phyloP scores from a whole-genome alignment of 148 eudicot genomes.

The Fallopia convolvulus region DNA sequence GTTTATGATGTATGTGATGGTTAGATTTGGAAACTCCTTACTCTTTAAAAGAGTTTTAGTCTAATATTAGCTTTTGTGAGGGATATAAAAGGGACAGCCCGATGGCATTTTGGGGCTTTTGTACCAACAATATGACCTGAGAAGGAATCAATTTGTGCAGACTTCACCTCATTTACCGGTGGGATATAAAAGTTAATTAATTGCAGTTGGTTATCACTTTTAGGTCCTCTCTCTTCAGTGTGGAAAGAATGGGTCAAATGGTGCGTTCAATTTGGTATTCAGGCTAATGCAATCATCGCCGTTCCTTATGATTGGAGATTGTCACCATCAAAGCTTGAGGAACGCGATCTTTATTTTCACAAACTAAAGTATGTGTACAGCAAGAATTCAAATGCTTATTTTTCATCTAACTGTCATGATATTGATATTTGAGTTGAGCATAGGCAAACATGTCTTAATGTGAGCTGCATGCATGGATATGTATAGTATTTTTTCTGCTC shows the following conservation, averaged over 20 bases:
- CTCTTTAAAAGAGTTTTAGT: not conserved
- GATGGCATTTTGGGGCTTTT: not conserved
- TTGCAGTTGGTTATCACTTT: constrained; percentile 13
- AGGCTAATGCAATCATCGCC: constrained; percentile 91
- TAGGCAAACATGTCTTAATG: not conserved
- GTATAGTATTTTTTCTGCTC: not conserved
- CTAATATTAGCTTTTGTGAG: not conserved
- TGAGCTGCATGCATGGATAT: not conserved
- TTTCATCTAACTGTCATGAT: constrained; percentile 1
- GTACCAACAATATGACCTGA: not conserved
- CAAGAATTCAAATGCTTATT: constrained; percentile 7
- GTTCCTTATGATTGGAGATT: constrained; percentile 99
- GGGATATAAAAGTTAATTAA: not conserved
- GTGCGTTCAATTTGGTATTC: constrained; percentile 97
- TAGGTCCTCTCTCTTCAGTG: constrained; percentile 97
- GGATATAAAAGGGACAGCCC: not conserved
- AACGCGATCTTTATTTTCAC: constrained; percentile 94
- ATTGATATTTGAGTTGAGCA: not conserved
- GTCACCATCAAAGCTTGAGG: constrained; percentile 94
- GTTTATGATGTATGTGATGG: constrained; percentile 6
- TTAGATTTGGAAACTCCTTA: not conserved
- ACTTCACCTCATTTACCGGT: not conserved
- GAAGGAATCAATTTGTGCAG: not conserved
- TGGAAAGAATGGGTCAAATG: constrained; percentile 99
- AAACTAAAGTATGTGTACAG: constrained; percentile 61